Conservation (phyloP, 495 filamentous ascomycete genomes). For the Neohortaea acidophila region DNA sequence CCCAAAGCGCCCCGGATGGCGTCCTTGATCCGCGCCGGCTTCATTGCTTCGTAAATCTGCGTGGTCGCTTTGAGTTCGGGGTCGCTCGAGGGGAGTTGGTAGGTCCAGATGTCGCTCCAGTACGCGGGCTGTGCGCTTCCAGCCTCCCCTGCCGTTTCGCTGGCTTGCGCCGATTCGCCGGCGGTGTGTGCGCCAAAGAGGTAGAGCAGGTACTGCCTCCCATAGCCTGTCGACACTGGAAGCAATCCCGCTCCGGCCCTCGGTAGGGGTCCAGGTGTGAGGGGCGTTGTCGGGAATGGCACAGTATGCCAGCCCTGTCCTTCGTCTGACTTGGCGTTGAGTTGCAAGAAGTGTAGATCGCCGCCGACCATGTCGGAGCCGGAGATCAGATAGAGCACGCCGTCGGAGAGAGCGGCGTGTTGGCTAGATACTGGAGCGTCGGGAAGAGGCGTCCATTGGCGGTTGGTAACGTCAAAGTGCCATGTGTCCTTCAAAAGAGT, state of each 20-base stretch:
- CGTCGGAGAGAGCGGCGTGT: constrained; percentile 27
- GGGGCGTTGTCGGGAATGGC: constrained; percentile 33
- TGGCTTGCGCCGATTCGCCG: not conserved
- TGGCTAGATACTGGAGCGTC: constrained; percentile 23
- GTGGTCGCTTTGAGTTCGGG: constrained; percentile 23
- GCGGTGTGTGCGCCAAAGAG: constrained; percentile 30
- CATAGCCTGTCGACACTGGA: constrained; percentile 35
- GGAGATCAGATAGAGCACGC: constrained; percentile 33
- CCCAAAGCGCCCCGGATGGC: constrained; percentile 31
- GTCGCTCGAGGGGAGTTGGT: constrained; percentile 32
- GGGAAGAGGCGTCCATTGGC: constrained; percentile 33
- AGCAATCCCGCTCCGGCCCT: constrained; percentile 32
- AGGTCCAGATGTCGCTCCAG: constrained; percentile 35
- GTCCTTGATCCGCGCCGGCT: constrained; percentile 38
- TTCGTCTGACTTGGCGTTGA: constrained; percentile 23
- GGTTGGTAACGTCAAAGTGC: constrained; percentile 31
- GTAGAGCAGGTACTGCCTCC: constrained; percentile 38
- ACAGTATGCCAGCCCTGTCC: constrained; percentile 31
- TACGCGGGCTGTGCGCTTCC: constrained; percentile 10
- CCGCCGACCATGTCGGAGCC: constrained; percentile 25
- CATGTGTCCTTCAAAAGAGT: constrained; percentile 29
- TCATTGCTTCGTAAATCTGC: constrained; percentile 22
- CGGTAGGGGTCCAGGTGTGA: constrained; percentile 32
- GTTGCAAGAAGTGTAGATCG: constrained; percentile 30
- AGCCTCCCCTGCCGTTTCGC: not conserved